Evolutionary conservation across 352 stramenopile genomes (phyloP).

Genomic region (Pythium volutum): DNA sequence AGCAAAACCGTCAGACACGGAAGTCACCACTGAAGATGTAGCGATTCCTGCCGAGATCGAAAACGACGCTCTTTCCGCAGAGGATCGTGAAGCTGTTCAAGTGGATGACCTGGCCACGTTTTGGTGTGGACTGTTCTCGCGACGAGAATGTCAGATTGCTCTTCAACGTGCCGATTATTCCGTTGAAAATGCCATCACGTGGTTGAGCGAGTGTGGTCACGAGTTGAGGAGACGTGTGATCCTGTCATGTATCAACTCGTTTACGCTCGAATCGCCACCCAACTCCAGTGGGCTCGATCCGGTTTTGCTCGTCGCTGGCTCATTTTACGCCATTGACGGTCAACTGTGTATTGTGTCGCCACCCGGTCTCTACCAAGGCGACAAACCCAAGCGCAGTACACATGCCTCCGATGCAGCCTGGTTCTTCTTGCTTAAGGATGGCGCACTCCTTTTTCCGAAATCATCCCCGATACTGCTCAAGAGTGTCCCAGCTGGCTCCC

Average conservation of each 20-base stretch:
- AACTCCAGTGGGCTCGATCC: conserved; percentile 51
- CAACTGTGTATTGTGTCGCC: conserved; percentile 67
- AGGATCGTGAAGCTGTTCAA: conserved; percentile 20
- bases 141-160: conserved; percentile 58
- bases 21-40: neutral
- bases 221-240: conserved; percentile 45
- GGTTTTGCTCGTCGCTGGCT: conserved; percentile 68
- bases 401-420: conserved; percentile 58
- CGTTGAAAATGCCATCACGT: conserved; percentile 39
- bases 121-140: conserved; percentile 61
- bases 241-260: conserved; percentile 30
- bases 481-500: conserved; percentile 59
- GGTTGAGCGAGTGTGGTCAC: conserved; percentile 41
- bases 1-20: neutral
- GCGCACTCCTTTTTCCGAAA: conserved; percentile 27
- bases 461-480: conserved; percentile 43
- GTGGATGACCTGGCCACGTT: conserved; percentile 44
- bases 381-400: conserved; percentile 38
- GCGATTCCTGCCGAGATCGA: neutral
- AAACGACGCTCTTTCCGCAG: neutral
- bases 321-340: conserved; percentile 57
- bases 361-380: conserved; percentile 55
- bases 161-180: conserved; percentile 42
- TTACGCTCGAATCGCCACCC: conserved; percentile 17
- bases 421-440: conserved; percentile 63